Evolutionary conservation across 805 yeast genomes (phyloP).

Genomic region (Wickerhamomyces canadensis): DNA sequence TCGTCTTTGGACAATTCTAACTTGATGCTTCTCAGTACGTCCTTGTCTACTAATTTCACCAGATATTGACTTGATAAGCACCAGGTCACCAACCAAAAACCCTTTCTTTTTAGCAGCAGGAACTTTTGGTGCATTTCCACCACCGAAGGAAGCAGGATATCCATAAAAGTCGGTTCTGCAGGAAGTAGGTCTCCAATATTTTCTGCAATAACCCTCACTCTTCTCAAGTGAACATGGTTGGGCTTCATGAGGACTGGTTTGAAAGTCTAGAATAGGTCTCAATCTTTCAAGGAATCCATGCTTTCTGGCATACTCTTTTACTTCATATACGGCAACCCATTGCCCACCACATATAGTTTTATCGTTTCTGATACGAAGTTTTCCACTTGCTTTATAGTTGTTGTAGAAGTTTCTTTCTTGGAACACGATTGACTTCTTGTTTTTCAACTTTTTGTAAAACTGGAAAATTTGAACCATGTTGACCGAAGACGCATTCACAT

Average conservation of each 20-base stretch:
- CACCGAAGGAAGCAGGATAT: conserved; percentile 14
- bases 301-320: conserved; percentile 11
- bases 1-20: conserved; percentile 10
- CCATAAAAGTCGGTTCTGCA: conserved; percentile 14
- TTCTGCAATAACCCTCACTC: conserved; percentile 4
- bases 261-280: conserved; percentile 16
- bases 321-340: conserved; percentile 20
- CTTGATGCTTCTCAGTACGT: background rate
- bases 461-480: conserved; percentile 23
- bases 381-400: conserved; percentile 2
- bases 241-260: conserved; percentile 10
- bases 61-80: conserved; percentile 1
- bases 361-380: conserved; percentile 15
- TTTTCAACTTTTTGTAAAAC: conserved; percentile 14
- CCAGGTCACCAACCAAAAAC: background rate
- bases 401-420: conserved; percentile 14
- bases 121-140: conserved; percentile 15
- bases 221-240: conserved; percentile 6
- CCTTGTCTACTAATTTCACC: conserved; percentile 9
- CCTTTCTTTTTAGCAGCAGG: conserved; percentile 1
- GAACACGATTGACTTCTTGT: conserved; percentile 5
- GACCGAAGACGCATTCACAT: conserved; percentile 8
- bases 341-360: conserved; percentile 25
- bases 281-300: conserved; percentile 14
- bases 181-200: conserved; percentile 11